Conservation (phyloP, 169 alveolate species). For the Eimeria nieschulzi region DNA sequence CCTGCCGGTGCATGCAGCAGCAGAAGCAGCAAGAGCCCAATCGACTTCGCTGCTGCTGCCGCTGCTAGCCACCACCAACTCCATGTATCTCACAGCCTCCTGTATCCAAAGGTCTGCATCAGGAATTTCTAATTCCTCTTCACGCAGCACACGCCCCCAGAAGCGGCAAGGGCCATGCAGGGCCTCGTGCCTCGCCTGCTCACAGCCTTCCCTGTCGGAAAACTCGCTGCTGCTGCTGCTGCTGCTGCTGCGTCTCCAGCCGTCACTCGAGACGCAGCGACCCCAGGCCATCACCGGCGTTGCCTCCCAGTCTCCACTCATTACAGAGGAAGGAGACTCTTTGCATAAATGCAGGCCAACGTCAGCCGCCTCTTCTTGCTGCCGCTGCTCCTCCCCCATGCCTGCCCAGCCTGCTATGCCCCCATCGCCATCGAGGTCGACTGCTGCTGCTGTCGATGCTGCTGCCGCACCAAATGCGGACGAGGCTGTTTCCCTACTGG, state of each 20-base stretch:
- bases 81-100: constrained; percentile 53
- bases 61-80: constrained; percentile 36
- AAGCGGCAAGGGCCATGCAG: neutral
- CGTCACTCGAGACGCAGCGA: constrained; percentile 44
- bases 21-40: neutral
- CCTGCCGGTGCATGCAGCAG: constrained; percentile 15
- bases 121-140: neutral
- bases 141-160: neutral
- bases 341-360: neutral
- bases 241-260: constrained; percentile 13
- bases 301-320: neutral
- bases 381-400: constrained; percentile 11
- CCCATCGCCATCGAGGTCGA: neutral
- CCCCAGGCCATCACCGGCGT: constrained; percentile 32
- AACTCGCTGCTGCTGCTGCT: constrained; percentile 30
- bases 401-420: neutral
- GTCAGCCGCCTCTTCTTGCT: neutral
- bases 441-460: constrained; percentile 12
- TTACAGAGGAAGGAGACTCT: neutral
- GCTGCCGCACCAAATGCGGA: neutral
- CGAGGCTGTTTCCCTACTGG: neutral
- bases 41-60: neutral
- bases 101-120: constrained; percentile 26
- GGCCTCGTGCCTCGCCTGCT: neutral
- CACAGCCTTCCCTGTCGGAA: constrained; percentile 5